Base-by-base conservation (phyloP, 331 rosid genomes). In the Malus hybrid region DNA sequence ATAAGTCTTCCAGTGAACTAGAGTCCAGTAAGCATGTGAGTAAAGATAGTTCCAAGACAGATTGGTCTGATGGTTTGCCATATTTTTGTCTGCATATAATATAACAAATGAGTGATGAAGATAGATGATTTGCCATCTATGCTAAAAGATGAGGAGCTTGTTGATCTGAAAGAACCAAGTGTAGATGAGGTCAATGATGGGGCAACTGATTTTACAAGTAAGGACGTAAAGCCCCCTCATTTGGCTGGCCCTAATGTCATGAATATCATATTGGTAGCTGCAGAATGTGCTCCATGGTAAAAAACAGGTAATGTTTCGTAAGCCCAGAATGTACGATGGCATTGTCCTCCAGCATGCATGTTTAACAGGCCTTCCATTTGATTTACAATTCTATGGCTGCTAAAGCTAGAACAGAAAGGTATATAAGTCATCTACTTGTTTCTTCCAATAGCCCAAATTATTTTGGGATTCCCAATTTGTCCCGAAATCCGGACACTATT, bases 221-320 rank as follows among this genome's bases (percentile, higher is more conserved):
- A 77, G 75, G 80, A 62, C 32, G 87, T 68, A 66, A 84, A 87
- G 6, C 72, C 86, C 55, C 89, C 90, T 70, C 96, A 95, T 13
- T 80, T 94, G 91, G 97, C 97, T 68, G 97, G 96, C 76, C 76
- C 68, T 20, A 94, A 94, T 77, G 96, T 85, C 72, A 91, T 94
- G 97, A 94, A 94, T 79, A 19, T 94, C 81, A 85, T 94, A 76
- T 55, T 94, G 79, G 95, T 85, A 39, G 87, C 97, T n/a, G 91
- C 88, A 63, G 97, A 94, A 83, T 94, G 98, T 77, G 90, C 92
- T 86, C 98, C 98, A 34, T 94, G 90, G 89, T 78, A 87, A 3
- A 91, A 94, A 87, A 90, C 98, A 79, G 98, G 98, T 91, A 86
- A 66, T 70, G 58, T 70, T 57, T 10, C 28, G 10, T 57, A 61